phyloP scores from a whole-genome alignment of 768 basidiomycete species.

The Pulveroboletus sp. region DNA sequence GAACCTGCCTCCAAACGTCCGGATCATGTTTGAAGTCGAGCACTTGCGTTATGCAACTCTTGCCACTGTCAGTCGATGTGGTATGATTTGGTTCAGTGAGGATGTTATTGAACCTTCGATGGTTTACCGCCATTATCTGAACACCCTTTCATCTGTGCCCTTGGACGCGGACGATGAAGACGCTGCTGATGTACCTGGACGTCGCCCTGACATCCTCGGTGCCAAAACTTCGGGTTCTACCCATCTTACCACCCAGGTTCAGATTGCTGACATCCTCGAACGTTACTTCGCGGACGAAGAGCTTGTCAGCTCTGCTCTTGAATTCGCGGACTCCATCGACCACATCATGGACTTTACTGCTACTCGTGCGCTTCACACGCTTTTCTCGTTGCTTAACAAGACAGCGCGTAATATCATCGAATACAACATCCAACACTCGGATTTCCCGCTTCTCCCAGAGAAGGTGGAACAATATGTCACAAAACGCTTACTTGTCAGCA shows the following conservation, averaged over 20 bases:
- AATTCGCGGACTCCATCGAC: constrained; percentile 79
- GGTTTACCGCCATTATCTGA: constrained; percentile 89
- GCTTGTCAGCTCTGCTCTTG: constrained; percentile 75
- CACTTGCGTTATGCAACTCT: constrained; percentile 95
- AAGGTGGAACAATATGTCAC: constrained; percentile 88
- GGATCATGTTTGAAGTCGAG: constrained; percentile 99
- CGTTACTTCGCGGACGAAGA: constrained; percentile 82
- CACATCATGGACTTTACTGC: constrained; percentile 99
- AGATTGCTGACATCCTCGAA: constrained; percentile 71
- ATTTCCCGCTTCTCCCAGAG: constrained; percentile 86
- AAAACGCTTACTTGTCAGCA: constrained; percentile 84
- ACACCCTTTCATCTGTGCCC: constrained; percentile 67
- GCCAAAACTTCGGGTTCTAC: constrained; percentile 52
- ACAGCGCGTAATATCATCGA: constrained; percentile 90
- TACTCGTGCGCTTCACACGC: constrained; percentile 88
- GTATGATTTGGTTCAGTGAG: constrained; percentile 99
- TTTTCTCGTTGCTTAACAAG: constrained; percentile 97
- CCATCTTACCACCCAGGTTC: constrained; percentile 72
- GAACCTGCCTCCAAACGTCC: constrained; percentile 92
- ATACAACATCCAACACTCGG: constrained; percentile 91
- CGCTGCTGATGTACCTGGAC: constrained; percentile 54
- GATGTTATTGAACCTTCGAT: constrained; percentile 89
- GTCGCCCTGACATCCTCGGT: constrained; percentile 47
- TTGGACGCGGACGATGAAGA: constrained; percentile 93
- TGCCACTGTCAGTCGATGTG: constrained; percentile 98